A percentile compares a stretch with the other conserved stretches of the same genome.
Conservation (phyloP, 768 basidiomycete genomes). For the Symmetrospora coprosmae region DNA sequence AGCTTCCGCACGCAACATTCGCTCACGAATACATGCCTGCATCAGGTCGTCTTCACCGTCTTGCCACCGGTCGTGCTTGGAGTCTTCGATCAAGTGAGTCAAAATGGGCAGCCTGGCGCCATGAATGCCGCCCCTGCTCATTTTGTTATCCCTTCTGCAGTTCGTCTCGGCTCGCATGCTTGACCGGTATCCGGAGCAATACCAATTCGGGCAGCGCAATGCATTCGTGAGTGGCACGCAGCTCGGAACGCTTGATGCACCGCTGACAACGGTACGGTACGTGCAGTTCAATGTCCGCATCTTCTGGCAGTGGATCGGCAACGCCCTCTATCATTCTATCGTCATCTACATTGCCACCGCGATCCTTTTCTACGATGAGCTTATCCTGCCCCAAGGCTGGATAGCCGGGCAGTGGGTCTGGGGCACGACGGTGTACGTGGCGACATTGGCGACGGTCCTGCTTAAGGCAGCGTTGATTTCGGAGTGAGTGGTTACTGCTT, state of each 20-base stretch:
- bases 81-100: slow-evolving; percentile 64
- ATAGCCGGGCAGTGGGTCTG: slow-evolving; percentile 96
- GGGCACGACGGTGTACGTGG: slow-evolving; percentile 91
- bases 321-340: slow-evolving; percentile 77
- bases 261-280: background rate
- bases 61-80: slow-evolving; percentile 94
- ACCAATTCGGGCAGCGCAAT: slow-evolving; percentile 84
- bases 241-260: background rate
- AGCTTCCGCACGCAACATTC: background rate
- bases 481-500: slow-evolving; percentile 51
- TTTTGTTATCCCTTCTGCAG: slow-evolving; percentile 8
- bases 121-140: background rate
- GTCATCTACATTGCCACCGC: slow-evolving; percentile 78
- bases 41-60: slow-evolving; percentile 83
- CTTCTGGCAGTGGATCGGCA: slow-evolving; percentile 83
- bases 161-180: slow-evolving; percentile 93
- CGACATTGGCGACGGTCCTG: slow-evolving; percentile 81
- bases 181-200: slow-evolving; percentile 92
- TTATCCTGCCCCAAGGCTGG: slow-evolving; percentile 62
- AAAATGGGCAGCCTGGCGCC: too few species aligned
- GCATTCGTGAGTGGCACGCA: slow-evolving; percentile 46
- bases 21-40: background rate
- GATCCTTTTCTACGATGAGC: slow-evolving; percentile 81
- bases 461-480: slow-evolving; percentile 95
- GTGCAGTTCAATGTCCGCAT: slow-evolving; percentile 58